Evolutionary conservation across 2,329 filamentous ascomycete genomes (phyloP).

Genomic region (Talaromyces pinophilus): DNA sequence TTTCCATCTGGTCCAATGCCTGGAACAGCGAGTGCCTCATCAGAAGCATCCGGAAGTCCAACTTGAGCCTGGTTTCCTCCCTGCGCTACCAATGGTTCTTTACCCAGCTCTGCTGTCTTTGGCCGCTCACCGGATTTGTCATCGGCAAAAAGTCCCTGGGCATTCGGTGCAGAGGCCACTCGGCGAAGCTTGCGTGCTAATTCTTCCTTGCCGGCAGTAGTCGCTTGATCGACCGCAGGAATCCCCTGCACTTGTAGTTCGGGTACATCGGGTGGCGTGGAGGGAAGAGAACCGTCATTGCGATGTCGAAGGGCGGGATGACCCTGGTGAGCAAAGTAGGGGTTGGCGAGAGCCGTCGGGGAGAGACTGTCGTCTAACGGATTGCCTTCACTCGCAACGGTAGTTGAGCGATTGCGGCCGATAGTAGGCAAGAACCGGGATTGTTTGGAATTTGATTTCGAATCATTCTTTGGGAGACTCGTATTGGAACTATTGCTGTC

Average conservation of each 20-base stretch:
- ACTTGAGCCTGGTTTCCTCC: conserved; percentile 56
- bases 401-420: conserved; percentile 83
- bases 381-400: conserved; percentile 90
- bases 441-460: conserved; percentile 72
- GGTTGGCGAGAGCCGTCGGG: conserved; percentile 91
- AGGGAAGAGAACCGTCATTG: conserved; percentile 89
- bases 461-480: conserved; percentile 57
- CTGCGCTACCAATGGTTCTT: conserved; percentile 70
- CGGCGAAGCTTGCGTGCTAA: conserved; percentile 87
- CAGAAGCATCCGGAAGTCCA: conserved; percentile 54
- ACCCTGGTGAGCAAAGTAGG: conserved; percentile 96
- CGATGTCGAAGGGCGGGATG: conserved; percentile 90
- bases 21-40: conserved; percentile 34
- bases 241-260: conserved; percentile 71
- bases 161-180: conserved; percentile 95
- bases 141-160: conserved; percentile 80
- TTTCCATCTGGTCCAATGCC: conserved; percentile 58
- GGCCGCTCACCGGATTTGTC: conserved; percentile 67
- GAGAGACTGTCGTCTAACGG: conserved; percentile 84
- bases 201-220: conserved; percentile 85
- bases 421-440: conserved; percentile 87
- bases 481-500: conserved; percentile 40
- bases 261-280: conserved; percentile 88
- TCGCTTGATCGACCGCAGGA: conserved; percentile 66
- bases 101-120: conserved; percentile 81